These are phyloP conservation scores for Hordeum pubiflorum DNA, from an alignment of 202 grass and related monocot genomes.

Conservation along the genomic window DNA sequence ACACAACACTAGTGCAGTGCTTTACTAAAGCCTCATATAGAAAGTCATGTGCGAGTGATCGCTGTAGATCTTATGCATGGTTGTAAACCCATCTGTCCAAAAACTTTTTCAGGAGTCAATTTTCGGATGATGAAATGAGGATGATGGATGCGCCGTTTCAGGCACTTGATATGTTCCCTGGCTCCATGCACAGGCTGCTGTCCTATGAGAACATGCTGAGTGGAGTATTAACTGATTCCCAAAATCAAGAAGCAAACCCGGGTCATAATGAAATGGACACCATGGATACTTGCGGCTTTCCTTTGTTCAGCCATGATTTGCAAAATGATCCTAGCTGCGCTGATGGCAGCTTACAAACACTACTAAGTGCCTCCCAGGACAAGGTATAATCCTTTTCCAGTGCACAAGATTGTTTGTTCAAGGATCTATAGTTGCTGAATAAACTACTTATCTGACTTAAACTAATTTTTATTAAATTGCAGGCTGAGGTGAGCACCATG, in stretches of 20 bases:
- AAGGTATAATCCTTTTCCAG: conserved; percentile 25
- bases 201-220: conserved; percentile 50
- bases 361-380: neutral
- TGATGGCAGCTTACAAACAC: neutral
- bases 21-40: neutral
- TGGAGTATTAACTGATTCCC: conserved; percentile 36
- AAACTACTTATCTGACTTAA: neutral
- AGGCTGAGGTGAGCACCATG: conserved; percentile 13
- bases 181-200: conserved; percentile 37
- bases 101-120: conserved; percentile 43
- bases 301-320: conserved; percentile 47
- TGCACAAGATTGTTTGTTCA: neutral
- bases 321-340: conserved; percentile 6
- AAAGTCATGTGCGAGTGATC: neutral
- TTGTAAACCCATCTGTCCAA: neutral
- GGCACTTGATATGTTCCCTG: conserved; percentile 48
- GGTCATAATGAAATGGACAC: conserved; percentile 27
- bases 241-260: neutral
- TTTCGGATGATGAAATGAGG: conserved; percentile 56
- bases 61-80: neutral
- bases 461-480: neutral
- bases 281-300: conserved; percentile 54
- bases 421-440: conserved; percentile 4
- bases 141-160: conserved; percentile 44
- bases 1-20: neutral